phyloP scores from a whole-genome alignment of 2,329 filamentous ascomycete genomes.

The Dothiorella sarmentorum region DNA sequence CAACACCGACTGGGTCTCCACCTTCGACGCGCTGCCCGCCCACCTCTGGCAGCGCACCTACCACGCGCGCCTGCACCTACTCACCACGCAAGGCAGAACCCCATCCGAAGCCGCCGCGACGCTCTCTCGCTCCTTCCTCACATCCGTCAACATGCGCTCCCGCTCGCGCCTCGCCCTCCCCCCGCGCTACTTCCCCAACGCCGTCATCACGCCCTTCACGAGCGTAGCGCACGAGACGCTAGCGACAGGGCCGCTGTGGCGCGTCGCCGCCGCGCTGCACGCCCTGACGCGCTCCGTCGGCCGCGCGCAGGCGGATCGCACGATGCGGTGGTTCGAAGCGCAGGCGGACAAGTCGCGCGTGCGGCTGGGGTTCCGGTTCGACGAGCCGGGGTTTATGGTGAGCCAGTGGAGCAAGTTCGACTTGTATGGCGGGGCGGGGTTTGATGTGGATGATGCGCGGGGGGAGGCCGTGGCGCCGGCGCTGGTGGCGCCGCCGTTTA shows the following conservation, averaged over 20 bases:
- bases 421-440: background rate
- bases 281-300: background rate
- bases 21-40: background rate
- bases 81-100: background rate
- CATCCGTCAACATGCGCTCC: slow-evolving; percentile 1
- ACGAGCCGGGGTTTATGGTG: background rate
- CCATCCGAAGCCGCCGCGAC: background rate
- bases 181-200: background rate
- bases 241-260: background rate
- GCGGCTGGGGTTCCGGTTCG: background rate
- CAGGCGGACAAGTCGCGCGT: background rate
- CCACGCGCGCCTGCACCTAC: background rate
- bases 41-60: background rate
- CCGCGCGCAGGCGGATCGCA: background rate
- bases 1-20: background rate
- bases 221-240: background rate
- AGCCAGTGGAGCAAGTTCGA: slow-evolving; percentile 10
- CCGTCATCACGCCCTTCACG: background rate
- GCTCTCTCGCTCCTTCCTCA: background rate
- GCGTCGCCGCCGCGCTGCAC: background rate
- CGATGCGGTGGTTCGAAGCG: slow-evolving; percentile 1
- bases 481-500: background rate
- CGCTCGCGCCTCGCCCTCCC: background rate
- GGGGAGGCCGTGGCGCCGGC: background rate
- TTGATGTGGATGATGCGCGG: background rate